A percentile compares a stretch with the other conserved stretches of the same genome.
Conservation (phyloP, 2,329 filamentous ascomycete species). For the Fusarium sambucinum region DNA sequence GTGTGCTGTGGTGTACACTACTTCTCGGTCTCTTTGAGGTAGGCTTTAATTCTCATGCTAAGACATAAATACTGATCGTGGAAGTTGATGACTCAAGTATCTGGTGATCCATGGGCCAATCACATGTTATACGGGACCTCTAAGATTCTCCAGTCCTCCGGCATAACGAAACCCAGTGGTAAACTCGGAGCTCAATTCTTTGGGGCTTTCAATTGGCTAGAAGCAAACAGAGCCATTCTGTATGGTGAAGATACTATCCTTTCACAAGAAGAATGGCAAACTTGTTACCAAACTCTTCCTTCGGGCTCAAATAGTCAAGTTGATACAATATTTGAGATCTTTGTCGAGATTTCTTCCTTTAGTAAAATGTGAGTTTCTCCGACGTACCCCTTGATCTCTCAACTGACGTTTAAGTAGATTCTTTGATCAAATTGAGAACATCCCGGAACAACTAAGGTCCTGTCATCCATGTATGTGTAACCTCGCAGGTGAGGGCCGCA, state of each 20-base stretch:
- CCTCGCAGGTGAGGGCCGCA: conserved; percentile 21
- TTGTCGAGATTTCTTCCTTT: conserved; percentile 37
- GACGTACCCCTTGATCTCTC: accelerated
- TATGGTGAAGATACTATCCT: conserved; percentile 45
- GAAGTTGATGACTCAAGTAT: conserved; percentile 46
- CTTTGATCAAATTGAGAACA: conserved; percentile 33
- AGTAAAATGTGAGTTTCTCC: conserved; percentile 26
- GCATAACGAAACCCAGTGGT: background rate
- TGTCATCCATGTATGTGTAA: conserved; percentile 1
- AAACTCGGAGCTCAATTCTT: conserved; percentile 32
- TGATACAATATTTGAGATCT: conserved; percentile 11
- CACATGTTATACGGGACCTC: conserved; percentile 49
- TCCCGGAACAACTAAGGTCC: conserved; percentile 3
- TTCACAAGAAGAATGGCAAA: conserved; percentile 12
- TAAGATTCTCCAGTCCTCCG: conserved; percentile 35
- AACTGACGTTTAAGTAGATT: conserved; percentile 19
- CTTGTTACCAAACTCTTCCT: accelerated
- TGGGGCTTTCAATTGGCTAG: conserved; percentile 38
- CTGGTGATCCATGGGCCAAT: conserved; percentile 44
- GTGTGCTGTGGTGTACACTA: conserved; percentile 46
- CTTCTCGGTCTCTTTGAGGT: conserved; percentile 49
- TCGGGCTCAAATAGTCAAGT: background rate
- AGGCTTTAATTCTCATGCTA: accelerated
- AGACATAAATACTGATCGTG: background rate
- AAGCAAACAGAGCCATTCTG: conserved; percentile 44